Evolutionary conservation across 148 eudicot genomes (phyloP).

Genomic region (Oxyria digyna): DNA sequence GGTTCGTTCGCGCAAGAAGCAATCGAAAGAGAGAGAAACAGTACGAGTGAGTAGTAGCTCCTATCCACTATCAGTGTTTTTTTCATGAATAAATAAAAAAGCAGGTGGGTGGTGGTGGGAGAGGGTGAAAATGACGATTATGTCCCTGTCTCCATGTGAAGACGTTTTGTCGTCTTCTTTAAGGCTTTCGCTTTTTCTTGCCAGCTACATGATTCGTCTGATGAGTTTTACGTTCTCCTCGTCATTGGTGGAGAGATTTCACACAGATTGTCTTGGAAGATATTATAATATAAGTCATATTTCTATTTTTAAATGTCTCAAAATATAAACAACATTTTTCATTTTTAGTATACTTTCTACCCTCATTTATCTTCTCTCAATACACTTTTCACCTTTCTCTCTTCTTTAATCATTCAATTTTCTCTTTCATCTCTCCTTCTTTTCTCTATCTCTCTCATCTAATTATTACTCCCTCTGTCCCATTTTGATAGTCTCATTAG

Average conservation of each 20-base stretch:
- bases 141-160: slow-evolving; percentile 6
- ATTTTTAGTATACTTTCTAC: too few relatives aligned
- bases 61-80: background rate
- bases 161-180: background rate
- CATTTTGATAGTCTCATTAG: too few relatives aligned
- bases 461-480: too few relatives aligned
- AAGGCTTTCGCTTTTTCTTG: background rate
- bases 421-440: too few relatives aligned
- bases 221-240: background rate
- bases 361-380: too few relatives aligned
- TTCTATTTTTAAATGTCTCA: too few relatives aligned
- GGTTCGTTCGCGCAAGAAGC: background rate
- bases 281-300: too few relatives aligned
- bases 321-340: too few relatives aligned
- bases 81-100: background rate
- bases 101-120: background rate
- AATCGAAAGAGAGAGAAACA: background rate
- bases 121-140: background rate
- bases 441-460: too few relatives aligned
- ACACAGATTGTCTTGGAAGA: background rate
- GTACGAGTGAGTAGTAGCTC: background rate
- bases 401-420: too few relatives aligned
- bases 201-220: background rate
- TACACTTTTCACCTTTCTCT: too few relatives aligned
- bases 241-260: background rate